Evolutionary conservation across 192 early-diverging fungal genomes (phyloP), one percentile per base, ranked within the genome.

Genomic region (Linnemannia zychae): DNA sequence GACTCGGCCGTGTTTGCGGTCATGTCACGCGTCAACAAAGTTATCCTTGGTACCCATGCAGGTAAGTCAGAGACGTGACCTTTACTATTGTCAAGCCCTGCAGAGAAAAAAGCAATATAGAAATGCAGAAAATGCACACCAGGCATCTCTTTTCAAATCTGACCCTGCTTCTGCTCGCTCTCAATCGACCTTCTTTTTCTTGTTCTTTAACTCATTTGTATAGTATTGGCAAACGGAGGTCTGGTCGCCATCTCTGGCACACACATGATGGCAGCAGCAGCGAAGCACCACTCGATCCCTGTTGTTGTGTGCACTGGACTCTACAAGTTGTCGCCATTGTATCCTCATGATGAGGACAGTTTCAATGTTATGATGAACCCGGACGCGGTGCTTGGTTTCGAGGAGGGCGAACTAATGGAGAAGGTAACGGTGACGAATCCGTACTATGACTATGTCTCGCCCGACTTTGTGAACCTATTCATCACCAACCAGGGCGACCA

Each of bases 21-120:
- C 71, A 99, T 99, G 98, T 94, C 97, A 48, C 92, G 98, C 53
- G 97, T 98, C 33, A 97, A 97, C 91, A 99, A 98, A 87, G 97
- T 99, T n/a, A 94, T 98, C 72, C 86, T 98, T 48, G 96, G 96
- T 37, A 94, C 96, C 0, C 95, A 97, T 78, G 96, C 96, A 12
- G 93, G 92, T 93, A 85, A 38, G 18, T 38, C 67, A 68, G 67
- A 36, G 22, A 36, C 67, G 20, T 68, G 68, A 3, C 49, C 7
- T 36, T 28, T 0, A 7, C 37, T 20, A 40, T 53, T 37, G 38
- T 65, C n/a, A 0, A 22, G 28, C 57, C 7, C 13, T 60, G 28
- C 57, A 15, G 28, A 63, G 28, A 15, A 63, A 24, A 11, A 28
- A 11, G 28, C 12, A 11, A 74, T 24, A 47, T 6, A 22, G 40